Evolutionary conservation across 1,284 basidiomycete genomes (phyloP), one percentile per base, ranked within the genome.

Genomic region (Fomitopsis betulina): DNA sequence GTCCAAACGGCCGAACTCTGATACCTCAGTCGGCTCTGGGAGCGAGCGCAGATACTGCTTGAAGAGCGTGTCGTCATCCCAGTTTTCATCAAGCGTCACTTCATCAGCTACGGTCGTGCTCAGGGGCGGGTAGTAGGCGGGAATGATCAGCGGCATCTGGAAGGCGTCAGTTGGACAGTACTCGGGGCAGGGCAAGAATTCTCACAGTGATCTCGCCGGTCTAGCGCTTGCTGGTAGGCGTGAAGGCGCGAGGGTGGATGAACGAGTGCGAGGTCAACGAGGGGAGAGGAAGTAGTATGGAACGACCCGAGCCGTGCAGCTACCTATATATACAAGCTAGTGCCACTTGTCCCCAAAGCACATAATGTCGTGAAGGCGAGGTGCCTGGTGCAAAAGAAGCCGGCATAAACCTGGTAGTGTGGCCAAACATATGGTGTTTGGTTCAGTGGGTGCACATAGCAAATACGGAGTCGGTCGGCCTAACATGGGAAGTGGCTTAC

Each of bases 31-130:
- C 6, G 60, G 57, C 53, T 55, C 53, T 19, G 33, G 49, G 8
- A 30, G 7, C 32, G 17, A 8, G 5, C 19, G 23, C 7, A 61
- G 50, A 37, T 56, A 38, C 8, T 21, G 12, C 35, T n/a, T 38
- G 10, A 61, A 23, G 10, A 59, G 33, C 27, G 32, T 13, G 17
- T 57, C 55, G 32, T 51, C 39, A n/a, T 60, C 43, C 58, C 58
- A 60, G 17, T 37, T 40, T 1, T 57, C 35, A 6, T 38, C 2
- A 40, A 53, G 27, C 3, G 15, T 10, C 3, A 43, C 30, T 15
- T 53, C 45, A 7, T 57, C 19, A 27, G 17, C 49, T 15, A 57
- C 15, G 38, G 49, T 38, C 3, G 21, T 9, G 17, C 23, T 7
- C 9, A 38, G 49, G 35, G 42, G 42, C n/a, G 23, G 21, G 25